Evolutionary conservation across 768 basidiomycete species (phyloP), one percentile per base, ranked within the genome.

Genomic region (Amanita rimosa): DNA sequence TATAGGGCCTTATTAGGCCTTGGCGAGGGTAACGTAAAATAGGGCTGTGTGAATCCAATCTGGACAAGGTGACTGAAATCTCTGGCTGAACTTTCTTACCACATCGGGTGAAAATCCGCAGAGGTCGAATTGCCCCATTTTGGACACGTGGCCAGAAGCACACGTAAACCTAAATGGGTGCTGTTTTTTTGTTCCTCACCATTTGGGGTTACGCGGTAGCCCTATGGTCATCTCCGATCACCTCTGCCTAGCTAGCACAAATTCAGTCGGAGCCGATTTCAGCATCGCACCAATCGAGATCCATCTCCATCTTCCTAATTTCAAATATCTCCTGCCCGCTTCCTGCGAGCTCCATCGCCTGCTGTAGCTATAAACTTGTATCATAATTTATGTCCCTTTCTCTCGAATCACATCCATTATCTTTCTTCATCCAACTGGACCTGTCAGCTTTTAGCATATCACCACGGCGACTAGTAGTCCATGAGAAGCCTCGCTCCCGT

Each of bases 1-100:
- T 49, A 49, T 49, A 49, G 48, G 48, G 48, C 48, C 24, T 49
- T 49, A 49, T 49, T 49, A 49, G 48, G 40, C 26, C 48, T 43
- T 31, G 29, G 26, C 37, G 16, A 35, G 22, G 48, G 34, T 29
- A 43, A 49, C 48, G 48, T 49, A 49, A 48, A 43, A 7, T 22
- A 26, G 21, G 47, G 40, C 14, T 36, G 26, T 49, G 48, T 48
- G 47, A 40, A 48, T 36, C 22, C 29, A 27, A 39, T 41, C 38
- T 29, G 35, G 47, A 48, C 39, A 40, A 26, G n/a, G 37, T 22
- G 33, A 40, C 8, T 26, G 48, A 37, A 41, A 40, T 41, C 39
- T 39, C 14, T 48, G 38, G 38, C 22, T 41, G 47, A 48, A 29
- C 38, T 27, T 29, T 46, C 35, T 49, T 49, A 27, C 48, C 48